Conservation (phyloP, 148 eudicot genomes). For the Rhododendron kiyosumense region DNA sequence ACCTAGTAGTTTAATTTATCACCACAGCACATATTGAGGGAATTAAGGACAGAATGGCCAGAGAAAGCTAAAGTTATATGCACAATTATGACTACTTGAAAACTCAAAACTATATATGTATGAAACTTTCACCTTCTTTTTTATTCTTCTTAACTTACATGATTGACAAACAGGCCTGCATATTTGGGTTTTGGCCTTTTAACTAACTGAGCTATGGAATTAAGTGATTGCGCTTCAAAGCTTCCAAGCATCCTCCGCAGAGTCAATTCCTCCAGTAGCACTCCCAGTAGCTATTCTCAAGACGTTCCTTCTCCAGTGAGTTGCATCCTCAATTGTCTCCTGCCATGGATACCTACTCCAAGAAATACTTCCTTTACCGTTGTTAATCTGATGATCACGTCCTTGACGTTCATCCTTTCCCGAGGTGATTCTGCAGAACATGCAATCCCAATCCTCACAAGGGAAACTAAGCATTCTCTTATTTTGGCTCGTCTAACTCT, state of each 20-base stretch:
- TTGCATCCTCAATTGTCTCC: background rate
- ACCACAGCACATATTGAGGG: too few species aligned
- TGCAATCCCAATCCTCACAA: conserved; percentile 1
- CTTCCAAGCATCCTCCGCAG: background rate
- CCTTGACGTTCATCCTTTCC: background rate
- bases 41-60: too few species aligned
- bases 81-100: too few species aligned
- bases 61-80: too few species aligned
- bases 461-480: background rate
- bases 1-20: too few species aligned
- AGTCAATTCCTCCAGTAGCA: background rate
- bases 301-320: background rate
- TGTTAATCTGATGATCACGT: background rate
- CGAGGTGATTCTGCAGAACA: background rate
- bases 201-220: background rate
- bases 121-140: too few species aligned
- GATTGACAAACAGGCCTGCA: background rate
- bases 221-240: background rate
- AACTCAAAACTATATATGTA: too few species aligned
- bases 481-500: background rate
- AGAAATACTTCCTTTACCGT: background rate
- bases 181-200: background rate
- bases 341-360: background rate
- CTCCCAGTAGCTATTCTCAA: background rate
- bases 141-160: too few species aligned